Base-by-base conservation (phyloP, 768 basidiomycete species). In the Serendipita indica region DNA sequence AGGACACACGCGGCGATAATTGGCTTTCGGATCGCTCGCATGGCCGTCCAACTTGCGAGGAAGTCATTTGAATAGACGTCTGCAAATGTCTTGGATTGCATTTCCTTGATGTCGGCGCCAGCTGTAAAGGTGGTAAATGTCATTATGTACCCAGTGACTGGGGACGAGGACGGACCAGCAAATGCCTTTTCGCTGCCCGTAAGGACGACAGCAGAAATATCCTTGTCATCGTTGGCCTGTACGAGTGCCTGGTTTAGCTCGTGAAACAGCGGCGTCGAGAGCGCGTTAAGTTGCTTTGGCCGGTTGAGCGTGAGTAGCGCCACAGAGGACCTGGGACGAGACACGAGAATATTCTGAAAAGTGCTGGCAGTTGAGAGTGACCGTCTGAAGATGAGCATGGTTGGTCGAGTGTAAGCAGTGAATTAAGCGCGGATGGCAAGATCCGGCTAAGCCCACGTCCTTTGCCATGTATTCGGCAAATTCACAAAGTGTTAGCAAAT, bases 71-170 rank as follows among this genome's bases (percentile, higher is more conserved):
- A 80, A 77, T 89, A 97, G 1, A 83, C 90, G 60, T 93, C 88
- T n/a, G 85, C 74, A 67, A 83, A 89, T 91, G 66, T 25, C 72
- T 92, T 92, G 72, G 93, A 89, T 71, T 91, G 92, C 94, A 98
- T 98, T 72, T 98, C 92, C 73, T 96, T 97, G 72, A 99, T 97
- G 71, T 99, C 94, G 20, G 94, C 94, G 2, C 94, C 92, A 65
- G 92, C 92, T 91, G 63, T 16, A 41, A 41, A 49, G 28, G 3
- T 10, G 33, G 20, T 33, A 16, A 16, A 18, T 34, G 25, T 32
- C 41, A 39, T 2, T 12, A 57, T 34, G 56, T 13, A 10, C 2
- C 14, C 56, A 27, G 22, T 52, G 18, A 45, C n/a, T 7, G 14
- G 7, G 39, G 16, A 6, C 25, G 16, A 35, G 35, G 63, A 72